Percentiles rank a stretch among this genome's conserved stretches.
Conservation (phyloP, 1,284 basidiomycete species). For the Pseudozyma pruni region DNA sequence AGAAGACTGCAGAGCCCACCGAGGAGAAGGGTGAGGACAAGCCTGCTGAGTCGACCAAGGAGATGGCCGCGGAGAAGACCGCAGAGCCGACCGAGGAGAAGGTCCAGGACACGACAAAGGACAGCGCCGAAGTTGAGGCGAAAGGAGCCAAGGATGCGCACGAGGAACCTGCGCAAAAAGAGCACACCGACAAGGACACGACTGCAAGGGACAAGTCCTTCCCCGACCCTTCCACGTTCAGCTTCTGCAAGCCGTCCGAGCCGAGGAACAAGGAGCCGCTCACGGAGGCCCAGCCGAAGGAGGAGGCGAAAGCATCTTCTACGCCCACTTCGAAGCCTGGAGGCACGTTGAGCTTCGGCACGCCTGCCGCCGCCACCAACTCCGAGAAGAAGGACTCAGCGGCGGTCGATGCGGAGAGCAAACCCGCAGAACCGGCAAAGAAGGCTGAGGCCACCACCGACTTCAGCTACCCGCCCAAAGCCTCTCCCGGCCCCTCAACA, state of each 20-base stretch:
- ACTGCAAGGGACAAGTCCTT: slow-evolving; percentile 1
- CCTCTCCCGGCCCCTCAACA: slow-evolving; percentile 9
- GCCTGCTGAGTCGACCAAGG: not conserved
- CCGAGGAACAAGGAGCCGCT: slow-evolving; percentile 31
- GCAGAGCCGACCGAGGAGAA: not conserved
- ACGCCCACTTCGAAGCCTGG: slow-evolving; percentile 5
- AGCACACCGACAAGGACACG: slow-evolving; percentile 7
- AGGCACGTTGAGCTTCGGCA: slow-evolving; percentile 8
- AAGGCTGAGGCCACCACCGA: slow-evolving; percentile 5
- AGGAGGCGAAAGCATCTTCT: not conserved
- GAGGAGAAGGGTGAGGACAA: not conserved
- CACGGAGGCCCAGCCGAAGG: slow-evolving; percentile 2
- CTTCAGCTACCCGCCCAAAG: slow-evolving; percentile 24
- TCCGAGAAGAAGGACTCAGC: slow-evolving; percentile 9
- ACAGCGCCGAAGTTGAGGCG: not conserved
- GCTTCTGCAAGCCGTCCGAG: slow-evolving; percentile 35
- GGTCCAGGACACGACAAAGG: not conserved
- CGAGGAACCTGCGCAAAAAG: not conserved
- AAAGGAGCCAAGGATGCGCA: not conserved
- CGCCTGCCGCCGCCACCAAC: not conserved
- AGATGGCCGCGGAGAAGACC: not conserved
- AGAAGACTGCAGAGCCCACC: not conserved
- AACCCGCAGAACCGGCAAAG: too few relatives aligned
- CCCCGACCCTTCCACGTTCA: slow-evolving; percentile 22
- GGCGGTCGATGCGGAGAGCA: slow-evolving; percentile 1